Base-by-base conservation (phyloP, 768 basidiomycete genomes). In the Pleurotus ostreatus region DNA sequence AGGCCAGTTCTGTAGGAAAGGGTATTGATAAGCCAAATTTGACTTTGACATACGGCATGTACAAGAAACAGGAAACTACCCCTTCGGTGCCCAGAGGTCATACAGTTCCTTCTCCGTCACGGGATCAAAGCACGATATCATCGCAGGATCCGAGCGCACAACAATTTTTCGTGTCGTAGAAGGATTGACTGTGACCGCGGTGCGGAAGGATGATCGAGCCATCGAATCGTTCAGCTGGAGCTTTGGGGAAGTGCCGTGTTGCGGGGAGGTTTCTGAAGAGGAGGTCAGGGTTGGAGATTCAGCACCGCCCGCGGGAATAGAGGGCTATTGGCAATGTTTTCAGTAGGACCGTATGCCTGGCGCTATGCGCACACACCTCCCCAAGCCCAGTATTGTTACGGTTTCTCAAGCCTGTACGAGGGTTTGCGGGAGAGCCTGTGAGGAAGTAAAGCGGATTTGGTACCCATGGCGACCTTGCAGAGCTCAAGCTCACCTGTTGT, bases 101-200 rank as follows among this genome's bases (percentile, higher is more conserved):
- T 92, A 91, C 18, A 93, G 74, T 61, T 90, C 86, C 70, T 78
- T 84, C 70, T 93, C 91, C 20, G 78, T 74, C 39, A 41, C 51
- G 12, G 82, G 78, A 67, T 92, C 89, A 62, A 93, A 93, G 60
- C 82, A 87, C 34, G 88, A 88, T 55, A 83, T 65, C 41, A 90
- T 72, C 5, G 85, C 71, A 4, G 85, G 80, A 66, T 92, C 89
- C 20, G 82, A 72, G 41, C 86, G 84, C 62, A 90, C 78, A 18
- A 71, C 61, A 34, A 78, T 65, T 70, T 77, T 66, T 67, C 73
- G 64, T 49, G 65, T 41, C 22, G 51, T n/a, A 40, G 51, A 23
- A 11, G 26, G 18, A 22, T 53, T 53, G 8, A 43, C 39, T 15
- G 51, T 37, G 13, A 41, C 63, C 16, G 67, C 63, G 43, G 62